Percentiles rank a stretch among this genome's conserved stretches.
These are phyloP conservation scores for Yarrowia deformans DNA, from an alignment of 805 yeast species.

Conservation along the genomic window DNA sequence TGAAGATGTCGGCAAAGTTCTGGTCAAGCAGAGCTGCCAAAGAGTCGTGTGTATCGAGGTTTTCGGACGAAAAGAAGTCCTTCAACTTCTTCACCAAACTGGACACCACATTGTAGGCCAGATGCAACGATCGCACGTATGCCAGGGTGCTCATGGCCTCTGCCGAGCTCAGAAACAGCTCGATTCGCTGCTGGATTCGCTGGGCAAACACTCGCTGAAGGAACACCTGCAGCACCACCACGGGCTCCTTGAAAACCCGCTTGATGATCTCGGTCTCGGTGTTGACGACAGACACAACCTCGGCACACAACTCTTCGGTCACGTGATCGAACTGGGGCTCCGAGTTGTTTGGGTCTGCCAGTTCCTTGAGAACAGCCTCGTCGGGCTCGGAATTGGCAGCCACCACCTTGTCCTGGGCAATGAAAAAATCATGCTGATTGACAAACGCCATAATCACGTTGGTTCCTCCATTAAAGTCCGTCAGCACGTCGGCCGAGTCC, in stretches of 20 bases:
- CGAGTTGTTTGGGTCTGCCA: slow-evolving; percentile 66
- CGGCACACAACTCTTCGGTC: slow-evolving; percentile 62
- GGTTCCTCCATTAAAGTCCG: slow-evolving; percentile 83
- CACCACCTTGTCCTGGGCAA: slow-evolving; percentile 56
- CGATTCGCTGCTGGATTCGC: slow-evolving; percentile 57
- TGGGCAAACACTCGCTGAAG: slow-evolving; percentile 80
- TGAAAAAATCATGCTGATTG: slow-evolving; percentile 76
- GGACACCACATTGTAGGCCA: slow-evolving; percentile 65
- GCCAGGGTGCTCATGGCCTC: slow-evolving; percentile 67
- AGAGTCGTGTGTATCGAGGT: slow-evolving; percentile 53
- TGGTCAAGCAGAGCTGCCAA: slow-evolving; percentile 66
- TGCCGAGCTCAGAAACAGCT: slow-evolving; percentile 66
- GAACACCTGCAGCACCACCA: slow-evolving; percentile 71
- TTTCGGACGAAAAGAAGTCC: slow-evolving; percentile 57
- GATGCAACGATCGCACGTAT: slow-evolving; percentile 75
- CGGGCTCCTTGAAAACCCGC: slow-evolving; percentile 74
- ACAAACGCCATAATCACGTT: slow-evolving; percentile 84
- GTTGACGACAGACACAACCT: slow-evolving; percentile 64
- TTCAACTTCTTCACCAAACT: slow-evolving; percentile 70
- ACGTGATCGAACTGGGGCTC: slow-evolving; percentile 59
- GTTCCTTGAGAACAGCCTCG: slow-evolving; percentile 59
- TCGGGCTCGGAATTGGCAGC: slow-evolving; percentile 48
- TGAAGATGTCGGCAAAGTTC: slow-evolving; percentile 73
- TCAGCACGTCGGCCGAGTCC: slow-evolving; percentile 73
- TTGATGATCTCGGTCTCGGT: slow-evolving; percentile 76